Percentiles rank a stretch among this genome's conserved stretches.
Evolutionary conservation across 768 basidiomycete genomes (phyloP).

Genomic region (Lepiota subincarnata): DNA sequence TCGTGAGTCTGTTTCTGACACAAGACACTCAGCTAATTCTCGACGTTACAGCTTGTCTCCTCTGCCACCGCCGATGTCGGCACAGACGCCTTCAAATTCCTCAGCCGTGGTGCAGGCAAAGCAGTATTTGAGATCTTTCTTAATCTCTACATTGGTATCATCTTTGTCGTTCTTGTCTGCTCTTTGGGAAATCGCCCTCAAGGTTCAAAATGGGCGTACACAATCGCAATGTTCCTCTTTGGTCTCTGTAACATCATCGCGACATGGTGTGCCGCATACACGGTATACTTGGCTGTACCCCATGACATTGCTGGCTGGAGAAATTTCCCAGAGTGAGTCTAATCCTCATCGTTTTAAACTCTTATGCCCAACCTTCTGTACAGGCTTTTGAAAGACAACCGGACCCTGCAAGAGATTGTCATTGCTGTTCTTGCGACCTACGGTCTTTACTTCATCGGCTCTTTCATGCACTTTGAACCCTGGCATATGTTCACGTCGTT

Average conservation of each 20-base stretch:
- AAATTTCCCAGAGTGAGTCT: constrained; percentile 59
- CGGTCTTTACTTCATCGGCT: constrained; percentile 81
- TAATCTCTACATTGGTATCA: constrained; percentile 77
- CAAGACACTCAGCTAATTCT: constrained; percentile 1
- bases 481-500: constrained; percentile 98
- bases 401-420: constrained; percentile 79
- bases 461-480: constrained; percentile 87
- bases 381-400: constrained; percentile 59
- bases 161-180: constrained; percentile 81
- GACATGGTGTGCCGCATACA: constrained; percentile 88
- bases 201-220: constrained; percentile 86
- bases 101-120: constrained; percentile 66
- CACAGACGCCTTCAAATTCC: constrained; percentile 77
- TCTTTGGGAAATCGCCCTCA: constrained; percentile 91
- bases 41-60: constrained; percentile 58
- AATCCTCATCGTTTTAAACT: constrained; percentile 8
- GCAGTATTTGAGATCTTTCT: constrained; percentile 75
- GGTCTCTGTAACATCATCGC: constrained; percentile 76
- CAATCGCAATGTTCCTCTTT: constrained; percentile 70
- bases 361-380: constrained; percentile 1
- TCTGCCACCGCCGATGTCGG: constrained; percentile 60
- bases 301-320: constrained; percentile 74
- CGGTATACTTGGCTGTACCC: constrained; percentile 81
- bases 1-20: constrained; percentile 46
- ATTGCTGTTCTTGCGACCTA: constrained; percentile 76